Evolutionary conservation across 306 rosid species (phyloP), one percentile per base, ranked within the genome.

Genomic region (Oemleria cerasiformis): DNA sequence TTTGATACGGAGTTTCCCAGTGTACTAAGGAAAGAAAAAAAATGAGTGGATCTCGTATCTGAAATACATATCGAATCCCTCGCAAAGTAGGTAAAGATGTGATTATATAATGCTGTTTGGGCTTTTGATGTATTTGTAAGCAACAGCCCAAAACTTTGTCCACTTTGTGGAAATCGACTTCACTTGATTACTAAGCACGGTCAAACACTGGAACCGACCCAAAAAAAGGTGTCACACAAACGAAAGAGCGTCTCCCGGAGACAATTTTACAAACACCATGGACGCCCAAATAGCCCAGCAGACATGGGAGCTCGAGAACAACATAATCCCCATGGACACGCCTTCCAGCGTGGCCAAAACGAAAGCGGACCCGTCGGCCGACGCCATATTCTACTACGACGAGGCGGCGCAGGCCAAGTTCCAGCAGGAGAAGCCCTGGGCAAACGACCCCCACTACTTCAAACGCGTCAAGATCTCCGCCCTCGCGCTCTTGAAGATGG

Each of bases 381-480:
- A 95, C 75, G 90, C 99, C 7, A 91, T 95, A 38, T 91, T 95
- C 92, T 82, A 78, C 83, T 91, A 95, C 92, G 96, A 95, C 70
- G 99, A 91, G 41, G 74, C 84, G 0, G 88, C 82, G 0, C 97
- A 95, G 78, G 8, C 34, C 61, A 88, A 85, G 84, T 88, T 85
- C 82, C 99, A 81, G 82, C 89, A 88, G 63, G 93, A 95, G 65
- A 91, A 86, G 79, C 97, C 96, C 2, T 95, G 99, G 99, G 59
- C 73, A 9, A 86, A 81, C 73, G 93, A 95, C 54, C 97, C 97
- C 6, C 96, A 89, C 87, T 91, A 65, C 79, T 95, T 95, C 92
- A 95, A 91, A 88, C 97, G 93, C 54, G 99, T 91, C 19, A 95
- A 85, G 89, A 89, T 95, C 88, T 95, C 97, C 25, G 99, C 99